Evolutionary conservation across 148 eudicot species (phyloP), one percentile per base, ranked within the genome.

Genomic region (Silene latifolia): DNA sequence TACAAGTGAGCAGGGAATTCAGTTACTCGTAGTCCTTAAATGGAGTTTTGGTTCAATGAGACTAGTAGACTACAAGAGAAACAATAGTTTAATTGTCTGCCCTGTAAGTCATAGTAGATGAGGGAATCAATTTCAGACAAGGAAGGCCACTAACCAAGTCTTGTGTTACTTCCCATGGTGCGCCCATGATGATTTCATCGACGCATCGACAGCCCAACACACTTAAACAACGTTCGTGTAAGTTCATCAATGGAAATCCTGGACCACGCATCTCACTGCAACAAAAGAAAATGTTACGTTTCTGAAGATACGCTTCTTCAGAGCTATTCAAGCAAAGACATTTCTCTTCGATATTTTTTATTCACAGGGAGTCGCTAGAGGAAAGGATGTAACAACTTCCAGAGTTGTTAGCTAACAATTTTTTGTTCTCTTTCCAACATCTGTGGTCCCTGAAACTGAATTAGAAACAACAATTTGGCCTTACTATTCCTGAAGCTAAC

Each of bases 121-220:
- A 25, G 51, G 32, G 25, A 72, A 57, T 72, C 12, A 70, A 48
- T 35, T 13, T 32, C 75, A 72, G 47, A 65, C 53, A 14, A 39
- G 66, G 74, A 71, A 61, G 69, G 72, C 46, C 19, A 87, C 92
- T 25, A 76, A 94, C 98, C 93, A 94, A 84, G 78, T 94, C 98
- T 25, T 83, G 74, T 21, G 97, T 86, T 70, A 94, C 87, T 82
- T 87, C 89, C 92, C 86, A 87, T 32, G 98, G 98, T 67, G 98
- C 96, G 58, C 97, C 98, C 77, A 94, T 91, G 73, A 94, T 89
- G 80, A 92, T 87, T 78, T 94, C 98, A 80, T 92, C 98, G 46
- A 94, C 98, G 82, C 90, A 88, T 71, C 97, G 96, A 76, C 96
- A 91, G 71, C 90, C 92, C 78, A 94, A 76, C 53, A 94, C 98